Conservation (phyloP, 805 yeast genomes). For the Candida maesae region DNA sequence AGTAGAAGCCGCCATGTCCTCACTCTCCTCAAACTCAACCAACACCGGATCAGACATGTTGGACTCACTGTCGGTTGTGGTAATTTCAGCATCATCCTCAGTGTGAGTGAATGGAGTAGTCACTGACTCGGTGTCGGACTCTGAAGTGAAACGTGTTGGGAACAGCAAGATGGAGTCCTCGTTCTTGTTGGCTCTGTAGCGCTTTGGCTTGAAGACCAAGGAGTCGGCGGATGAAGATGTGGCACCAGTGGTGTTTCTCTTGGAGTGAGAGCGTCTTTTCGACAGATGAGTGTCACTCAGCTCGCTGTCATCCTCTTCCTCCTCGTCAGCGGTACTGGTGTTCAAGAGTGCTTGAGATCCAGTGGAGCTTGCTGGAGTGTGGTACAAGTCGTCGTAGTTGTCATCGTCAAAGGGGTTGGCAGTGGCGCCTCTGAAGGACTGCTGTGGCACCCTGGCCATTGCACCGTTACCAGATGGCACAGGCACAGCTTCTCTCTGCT, state of each 20-base stretch:
- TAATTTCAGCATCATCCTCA: constrained; percentile 1
- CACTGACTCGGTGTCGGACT: background rate
- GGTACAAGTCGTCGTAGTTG: constrained; percentile 8
- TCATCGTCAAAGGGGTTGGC: constrained; percentile 2
- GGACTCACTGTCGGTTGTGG: constrained; percentile 7
- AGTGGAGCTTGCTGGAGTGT: background rate
- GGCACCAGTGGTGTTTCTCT: background rate
- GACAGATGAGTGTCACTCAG: background rate
- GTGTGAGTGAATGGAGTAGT: background rate
- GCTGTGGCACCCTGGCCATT: background rate
- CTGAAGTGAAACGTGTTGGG: background rate
- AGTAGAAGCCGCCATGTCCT: background rate
- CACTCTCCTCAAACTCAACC: constrained; percentile 5
- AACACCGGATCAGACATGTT: constrained; percentile 7
- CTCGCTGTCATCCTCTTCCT: background rate
- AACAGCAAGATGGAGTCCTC: constrained; percentile 2
- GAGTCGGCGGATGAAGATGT: no score
- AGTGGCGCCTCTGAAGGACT: background rate
- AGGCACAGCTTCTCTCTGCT: no score
- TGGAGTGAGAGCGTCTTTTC: constrained; percentile 1
- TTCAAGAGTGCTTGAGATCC: no score
- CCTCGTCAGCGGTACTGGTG: background rate
- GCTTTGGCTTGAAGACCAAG: background rate
- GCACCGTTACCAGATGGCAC: no score
- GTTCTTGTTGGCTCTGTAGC: background rate